These are phyloP conservation scores for Hyaloperonospora arabidopsidis DNA, from an alignment of 352 stramenopile species.

Conservation along the genomic window DNA sequence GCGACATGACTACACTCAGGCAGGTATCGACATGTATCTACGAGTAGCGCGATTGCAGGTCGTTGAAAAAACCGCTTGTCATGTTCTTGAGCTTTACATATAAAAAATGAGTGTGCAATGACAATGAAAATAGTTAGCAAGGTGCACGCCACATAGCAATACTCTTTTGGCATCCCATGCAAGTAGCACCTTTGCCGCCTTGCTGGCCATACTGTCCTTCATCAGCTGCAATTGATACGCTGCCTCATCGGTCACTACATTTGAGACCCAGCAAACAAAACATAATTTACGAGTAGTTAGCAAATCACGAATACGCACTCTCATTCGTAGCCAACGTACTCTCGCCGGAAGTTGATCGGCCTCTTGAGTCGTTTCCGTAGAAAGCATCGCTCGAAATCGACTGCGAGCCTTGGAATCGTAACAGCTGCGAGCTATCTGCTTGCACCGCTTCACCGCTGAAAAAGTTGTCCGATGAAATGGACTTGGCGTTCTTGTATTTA, in stretches of 20 bases:
- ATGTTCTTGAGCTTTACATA: constrained; percentile 78
- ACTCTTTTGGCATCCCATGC: background rate
- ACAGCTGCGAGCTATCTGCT: constrained; percentile 55
- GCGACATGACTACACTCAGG: constrained; percentile 18
- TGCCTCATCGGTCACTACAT: constrained; percentile 61
- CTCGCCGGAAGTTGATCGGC: constrained; percentile 55
- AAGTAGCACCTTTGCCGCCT: constrained; percentile 57
- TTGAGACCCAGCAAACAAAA: too few relatives aligned
- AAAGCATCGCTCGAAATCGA: constrained; percentile 86
- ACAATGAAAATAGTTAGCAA: background rate
- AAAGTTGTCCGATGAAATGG: constrained; percentile 87
- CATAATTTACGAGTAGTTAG: background rate
- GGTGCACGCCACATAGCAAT: background rate
- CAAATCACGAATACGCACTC: too few relatives aligned
- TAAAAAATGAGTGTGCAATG: background rate
- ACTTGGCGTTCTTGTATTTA: constrained; percentile 90
- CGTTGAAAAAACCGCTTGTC: constrained; percentile 84
- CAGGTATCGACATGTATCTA: constrained; percentile 14
- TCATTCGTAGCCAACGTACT: constrained; percentile 30
- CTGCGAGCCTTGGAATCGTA: constrained; percentile 68
- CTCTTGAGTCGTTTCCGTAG: constrained; percentile 53
- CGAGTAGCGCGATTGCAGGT: constrained; percentile 79
- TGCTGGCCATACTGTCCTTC: constrained; percentile 77
- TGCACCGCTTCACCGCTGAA: constrained; percentile 61
- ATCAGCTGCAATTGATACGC: constrained; percentile 81